Conservation (phyloP, 306 rosid genomes). For the Fagus sylvatica region DNA sequence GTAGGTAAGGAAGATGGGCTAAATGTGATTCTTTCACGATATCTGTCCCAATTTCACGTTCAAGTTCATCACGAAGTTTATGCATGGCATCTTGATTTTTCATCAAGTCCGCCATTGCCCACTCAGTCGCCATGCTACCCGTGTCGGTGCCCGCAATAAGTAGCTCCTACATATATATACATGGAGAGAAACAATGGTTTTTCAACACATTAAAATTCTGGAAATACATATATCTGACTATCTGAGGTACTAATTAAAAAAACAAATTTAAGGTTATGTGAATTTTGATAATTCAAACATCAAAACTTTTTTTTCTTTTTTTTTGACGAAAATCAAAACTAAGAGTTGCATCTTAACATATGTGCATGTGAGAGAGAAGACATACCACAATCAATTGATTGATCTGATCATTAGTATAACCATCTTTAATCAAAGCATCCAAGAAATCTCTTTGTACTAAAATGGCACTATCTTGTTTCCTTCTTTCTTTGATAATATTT, state of each 20-base stretch:
- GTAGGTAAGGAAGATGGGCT: neutral
- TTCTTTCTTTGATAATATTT: neutral
- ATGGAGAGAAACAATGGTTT: neutral
- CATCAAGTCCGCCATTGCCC: constrained; percentile 1
- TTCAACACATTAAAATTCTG: too few relatives aligned
- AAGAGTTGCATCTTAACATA: too few relatives aligned
- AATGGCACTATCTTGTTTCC: neutral
- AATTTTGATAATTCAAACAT: too few relatives aligned
- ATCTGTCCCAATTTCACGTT: neutral
- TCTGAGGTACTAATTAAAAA: too few relatives aligned
- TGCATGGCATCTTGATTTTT: neutral
- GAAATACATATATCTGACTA: too few relatives aligned
- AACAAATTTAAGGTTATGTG: too few relatives aligned
- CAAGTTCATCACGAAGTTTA: neutral
- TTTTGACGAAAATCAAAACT: too few relatives aligned
- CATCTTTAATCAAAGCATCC: constrained; percentile 1
- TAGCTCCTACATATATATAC: neutral
- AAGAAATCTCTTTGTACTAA: neutral
- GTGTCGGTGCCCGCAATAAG: neutral
- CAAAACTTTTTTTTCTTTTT: too few relatives aligned
- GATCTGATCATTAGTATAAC: constrained; percentile 2
- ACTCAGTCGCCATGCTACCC: neutral
- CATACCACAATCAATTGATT: neutral
- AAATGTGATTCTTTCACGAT: neutral
- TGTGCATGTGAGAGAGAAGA: neutral